Conservation (phyloP, 257 asterid species). For the Marsdenia floribunda region DNA sequence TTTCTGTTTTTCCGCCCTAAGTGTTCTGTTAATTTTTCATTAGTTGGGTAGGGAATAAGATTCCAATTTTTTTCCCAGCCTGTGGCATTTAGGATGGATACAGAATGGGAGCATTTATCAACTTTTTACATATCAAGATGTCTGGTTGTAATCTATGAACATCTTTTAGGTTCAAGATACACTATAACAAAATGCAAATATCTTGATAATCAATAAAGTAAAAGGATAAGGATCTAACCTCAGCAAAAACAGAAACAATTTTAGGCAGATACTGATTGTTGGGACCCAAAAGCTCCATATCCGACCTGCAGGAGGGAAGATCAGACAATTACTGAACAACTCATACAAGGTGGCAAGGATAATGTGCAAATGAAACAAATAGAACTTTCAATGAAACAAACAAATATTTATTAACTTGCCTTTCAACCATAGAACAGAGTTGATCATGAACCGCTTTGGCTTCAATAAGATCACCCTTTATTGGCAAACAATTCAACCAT, state of each 20-base stretch:
- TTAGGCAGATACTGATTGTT: conserved; percentile 88
- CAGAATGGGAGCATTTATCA: neutral
- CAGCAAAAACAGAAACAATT: conserved; percentile 88
- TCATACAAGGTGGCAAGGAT: neutral
- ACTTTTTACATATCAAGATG: neutral
- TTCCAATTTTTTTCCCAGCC: neutral
- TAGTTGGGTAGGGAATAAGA: neutral
- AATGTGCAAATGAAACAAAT: neutral
- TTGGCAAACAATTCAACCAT: conserved; percentile 90
- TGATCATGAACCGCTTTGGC: conserved; percentile 93
- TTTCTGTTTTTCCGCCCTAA: neutral
- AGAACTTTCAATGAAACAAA: neutral
- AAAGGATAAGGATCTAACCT: conserved; percentile 47
- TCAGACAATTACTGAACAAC: neutral
- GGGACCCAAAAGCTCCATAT: conserved; percentile 77
- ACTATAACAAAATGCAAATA: neutral
- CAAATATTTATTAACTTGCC: conserved; percentile 30
- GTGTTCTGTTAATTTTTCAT: neutral
- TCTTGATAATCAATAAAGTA: neutral
- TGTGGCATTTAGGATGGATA: neutral
- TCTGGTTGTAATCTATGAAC: neutral
- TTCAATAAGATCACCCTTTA: conserved; percentile 85
- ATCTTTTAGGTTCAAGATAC: neutral
- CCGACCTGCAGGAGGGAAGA: conserved; percentile 54
- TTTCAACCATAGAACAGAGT: conserved; percentile 94